Base-by-base conservation (phyloP, 202 grass and related monocot species). In the Musa balbisiana region DNA sequence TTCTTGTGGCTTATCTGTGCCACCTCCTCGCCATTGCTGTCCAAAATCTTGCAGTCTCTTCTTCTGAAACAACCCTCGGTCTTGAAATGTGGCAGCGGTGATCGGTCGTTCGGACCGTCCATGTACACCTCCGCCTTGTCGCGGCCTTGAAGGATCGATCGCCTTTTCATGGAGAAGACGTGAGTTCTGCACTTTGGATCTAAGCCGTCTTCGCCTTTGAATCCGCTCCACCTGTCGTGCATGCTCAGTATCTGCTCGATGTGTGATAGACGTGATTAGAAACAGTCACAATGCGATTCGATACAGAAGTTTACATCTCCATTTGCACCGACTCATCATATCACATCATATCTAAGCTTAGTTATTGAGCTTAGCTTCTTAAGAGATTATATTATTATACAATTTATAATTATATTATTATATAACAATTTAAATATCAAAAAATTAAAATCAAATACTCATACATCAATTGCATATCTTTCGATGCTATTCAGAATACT, bases 161-260 rank as follows among this genome's bases (percentile, higher is more conserved):
- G 84, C 62, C 78, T 89, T 20, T 82, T 83, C 78, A 89, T 83
- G 0, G 90, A 89, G 80, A 92, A 92, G 64, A 89, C 33, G 0
- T 63, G 83, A 11, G 74, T 54, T 19, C 66, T 85, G 16, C n/a
- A 16, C 25, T 11, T 55, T 27, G 72, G 72, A 12, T 52, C 55
- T 0, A 55, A 71, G 25, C 60, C 51, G 11, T 83, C 82, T 16
- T 70, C 81, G n/a, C 75, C 78, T 13, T 0, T 82, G 85, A 83
- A 89, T 56, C 90, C 88, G 15, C 87, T 87, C 90, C 90, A 92
- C 17, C 82, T 82, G 80, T 89, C 83, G n/a, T 85, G 87, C 84
- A 83, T 81, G 90, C 85, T 92, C 56, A 92, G 74, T 20, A 92
- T 85, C 90, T 92, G 82, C 49, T 43, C 10, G 14, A 5, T 29